Conservation (phyloP, 164 flowering plant species). For the Protea cynaroides region DNA sequence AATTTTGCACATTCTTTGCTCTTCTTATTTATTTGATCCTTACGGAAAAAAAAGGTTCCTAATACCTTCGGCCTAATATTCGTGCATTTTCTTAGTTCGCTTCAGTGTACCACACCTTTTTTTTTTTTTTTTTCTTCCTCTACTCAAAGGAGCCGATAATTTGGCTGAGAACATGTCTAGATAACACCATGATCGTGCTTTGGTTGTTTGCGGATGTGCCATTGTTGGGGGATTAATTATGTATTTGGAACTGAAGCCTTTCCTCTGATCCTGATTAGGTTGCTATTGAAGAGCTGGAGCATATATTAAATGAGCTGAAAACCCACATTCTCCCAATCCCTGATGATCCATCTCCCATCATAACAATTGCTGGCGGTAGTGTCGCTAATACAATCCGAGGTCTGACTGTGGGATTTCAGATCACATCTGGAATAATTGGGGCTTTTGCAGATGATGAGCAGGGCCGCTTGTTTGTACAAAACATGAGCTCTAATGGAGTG, state of each 20-base stretch:
- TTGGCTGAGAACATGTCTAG: no score
- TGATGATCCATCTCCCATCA: constrained; percentile 40
- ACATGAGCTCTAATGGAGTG: constrained; percentile 67
- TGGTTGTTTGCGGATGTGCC: no score
- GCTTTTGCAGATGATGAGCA: constrained; percentile 91
- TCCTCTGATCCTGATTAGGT: constrained; percentile 36
- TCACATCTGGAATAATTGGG: constrained; percentile 74
- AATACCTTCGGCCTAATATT: neutral
- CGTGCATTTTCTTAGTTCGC: neutral
- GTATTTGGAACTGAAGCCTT: neutral
- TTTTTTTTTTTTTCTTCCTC: no score
- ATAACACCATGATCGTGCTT: no score
- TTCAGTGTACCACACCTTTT: no score
- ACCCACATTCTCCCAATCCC: constrained; percentile 41
- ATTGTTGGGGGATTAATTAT: no score
- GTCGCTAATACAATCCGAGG: constrained; percentile 93
- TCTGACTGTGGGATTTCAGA: constrained; percentile 66
- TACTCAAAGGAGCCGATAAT: no score
- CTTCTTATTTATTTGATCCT: no score
- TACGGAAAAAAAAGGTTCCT: no score
- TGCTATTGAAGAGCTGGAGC: constrained; percentile 60
- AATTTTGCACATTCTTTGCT: no score
- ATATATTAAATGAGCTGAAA: constrained; percentile 54
- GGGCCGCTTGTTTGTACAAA: constrained; percentile 55
- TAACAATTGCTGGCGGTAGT: constrained; percentile 89